Evolutionary conservation across 805 yeast genomes (phyloP), one percentile per base, ranked within the genome.

Genomic region (Wickerhamomyces bovis): DNA sequence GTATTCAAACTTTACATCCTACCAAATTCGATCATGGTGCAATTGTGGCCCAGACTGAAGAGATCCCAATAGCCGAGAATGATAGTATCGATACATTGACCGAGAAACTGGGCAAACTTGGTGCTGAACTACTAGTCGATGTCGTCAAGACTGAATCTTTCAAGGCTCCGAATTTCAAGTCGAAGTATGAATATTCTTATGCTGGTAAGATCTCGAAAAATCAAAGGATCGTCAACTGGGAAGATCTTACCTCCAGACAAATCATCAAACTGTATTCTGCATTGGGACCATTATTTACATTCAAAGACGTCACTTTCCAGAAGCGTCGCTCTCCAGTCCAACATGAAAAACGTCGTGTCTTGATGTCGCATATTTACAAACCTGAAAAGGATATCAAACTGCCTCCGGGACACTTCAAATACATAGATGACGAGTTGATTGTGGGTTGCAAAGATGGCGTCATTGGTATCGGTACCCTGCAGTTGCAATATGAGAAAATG

Each of bases 1-100:
- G 97, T 0, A 76, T 94, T 0, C 99, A 94, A 62, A 87, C 96
- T 0, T 65, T 94, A 21, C 96, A 94, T 59, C 97, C 97, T 0
- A 74, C 84, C 1, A 75, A 80, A 60, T 94, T 94, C 58, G 99
- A 94, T 56, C 71, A 69, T 30, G 99, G 99, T 1, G 69, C 72
- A 2, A 76, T 92, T 0, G 61, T 94, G 2, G 63, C 71, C 16
- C 95, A 85, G 52, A 72, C 85, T 1, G 58, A 58, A 2, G 69
- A 70, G 22, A 55, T 78, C 0, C 53, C 59, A 0, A 69, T 87
- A 1, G 45, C 44, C 0, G 60, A 60, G 4, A 52, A 61, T 10
- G 86, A 81, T 28, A 77, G 79, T 11, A 64, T 72, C 3, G 57
- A 15, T 0, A 51, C 75, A 0, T 62, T 90, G 19, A 69, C 75